Conservation (phyloP, 768 basidiomycete species). For the Auricularia auricula-judae region DNA sequence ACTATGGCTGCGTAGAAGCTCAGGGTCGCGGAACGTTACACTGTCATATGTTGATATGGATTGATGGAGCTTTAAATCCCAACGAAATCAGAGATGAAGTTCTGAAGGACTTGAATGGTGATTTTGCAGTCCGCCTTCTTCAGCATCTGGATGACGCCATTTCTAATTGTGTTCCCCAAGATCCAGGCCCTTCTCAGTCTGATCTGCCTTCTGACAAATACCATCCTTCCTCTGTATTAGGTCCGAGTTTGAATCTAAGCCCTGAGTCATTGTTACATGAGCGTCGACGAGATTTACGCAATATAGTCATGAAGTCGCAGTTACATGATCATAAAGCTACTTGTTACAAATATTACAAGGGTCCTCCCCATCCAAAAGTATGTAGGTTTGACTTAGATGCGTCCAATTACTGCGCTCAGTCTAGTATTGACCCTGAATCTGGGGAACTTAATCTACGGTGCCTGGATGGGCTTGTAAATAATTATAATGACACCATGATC, state of each 20-base stretch:
- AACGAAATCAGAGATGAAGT: conserved; percentile 7
- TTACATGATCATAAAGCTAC: conserved; percentile 6
- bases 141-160: neutral
- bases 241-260: neutral
- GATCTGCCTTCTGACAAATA: neutral
- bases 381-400: conserved; percentile 2
- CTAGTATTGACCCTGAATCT: conserved; percentile 3
- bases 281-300: neutral
- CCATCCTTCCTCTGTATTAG: neutral
- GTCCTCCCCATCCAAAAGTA: conserved; percentile 2
- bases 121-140: neutral
- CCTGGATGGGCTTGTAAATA: conserved; percentile 4
- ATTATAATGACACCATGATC: conserved; percentile 9
- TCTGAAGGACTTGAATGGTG: neutral
- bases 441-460: conserved; percentile 6
- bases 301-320: conserved; percentile 7
- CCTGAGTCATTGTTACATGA: neutral
- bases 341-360: conserved; percentile 12
- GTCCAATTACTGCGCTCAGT: conserved; percentile 9
- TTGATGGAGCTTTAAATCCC: conserved; percentile 11
- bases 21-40: conserved; percentile 12
- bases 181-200: neutral
- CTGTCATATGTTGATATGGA: conserved; percentile 13
- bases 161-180: neutral
- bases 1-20: conserved; percentile 11